Evolutionary conservation across 345 rosid species (phyloP).

Genomic region (Hypericum perforatum): DNA sequence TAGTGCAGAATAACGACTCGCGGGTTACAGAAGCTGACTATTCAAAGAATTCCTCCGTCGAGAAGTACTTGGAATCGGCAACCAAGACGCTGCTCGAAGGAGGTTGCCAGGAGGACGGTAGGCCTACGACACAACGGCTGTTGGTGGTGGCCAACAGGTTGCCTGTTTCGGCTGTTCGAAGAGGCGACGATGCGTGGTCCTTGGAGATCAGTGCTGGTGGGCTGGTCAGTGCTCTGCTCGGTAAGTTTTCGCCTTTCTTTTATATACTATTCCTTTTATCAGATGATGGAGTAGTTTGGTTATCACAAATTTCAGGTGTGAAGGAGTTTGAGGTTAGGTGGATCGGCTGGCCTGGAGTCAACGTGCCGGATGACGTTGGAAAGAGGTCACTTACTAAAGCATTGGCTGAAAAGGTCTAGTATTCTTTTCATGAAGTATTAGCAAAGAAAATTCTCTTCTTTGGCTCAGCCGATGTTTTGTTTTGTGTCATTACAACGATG

Average conservation of each 20-base stretch:
- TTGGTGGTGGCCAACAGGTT: constrained; percentile 97
- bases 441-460: neutral
- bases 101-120: constrained; percentile 47
- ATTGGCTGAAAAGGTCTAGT: constrained; percentile 79
- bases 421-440: constrained; percentile 1
- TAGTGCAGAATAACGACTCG: constrained; percentile 39
- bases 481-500: constrained; percentile 3
- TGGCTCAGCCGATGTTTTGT: constrained; percentile 3
- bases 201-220: constrained; percentile 98
- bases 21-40: constrained; percentile 43
- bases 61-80: constrained; percentile 63
- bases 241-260: constrained; percentile 21
- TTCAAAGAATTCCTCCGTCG: constrained; percentile 38
- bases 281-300: no score
- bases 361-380: constrained; percentile 93
- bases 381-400: constrained; percentile 86
- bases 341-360: constrained; percentile 99
- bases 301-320: constrained; percentile 56
- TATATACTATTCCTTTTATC: neutral
- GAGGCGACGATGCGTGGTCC: constrained; percentile 92
- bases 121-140: constrained; percentile 70
- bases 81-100: constrained; percentile 35
- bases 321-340: constrained; percentile 98
- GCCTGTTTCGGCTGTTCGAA: constrained; percentile 92
- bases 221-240: constrained; percentile 88